Evolutionary conservation across 495 filamentous ascomycete genomes (phyloP).

Genomic region (Sordaria brevicollis): DNA sequence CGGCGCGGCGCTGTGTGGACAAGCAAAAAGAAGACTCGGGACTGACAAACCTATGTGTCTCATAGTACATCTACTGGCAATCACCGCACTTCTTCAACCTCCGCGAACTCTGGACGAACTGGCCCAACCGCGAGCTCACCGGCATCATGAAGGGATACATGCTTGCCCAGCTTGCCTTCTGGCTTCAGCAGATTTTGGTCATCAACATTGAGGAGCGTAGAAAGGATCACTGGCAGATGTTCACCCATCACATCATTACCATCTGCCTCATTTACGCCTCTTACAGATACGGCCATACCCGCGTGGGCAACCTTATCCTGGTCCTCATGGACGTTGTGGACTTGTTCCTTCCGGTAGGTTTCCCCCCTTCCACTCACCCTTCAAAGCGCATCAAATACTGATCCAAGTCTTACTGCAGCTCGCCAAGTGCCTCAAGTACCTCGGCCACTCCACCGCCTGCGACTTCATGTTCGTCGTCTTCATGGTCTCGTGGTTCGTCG

Average conservation of each 20-base stretch:
- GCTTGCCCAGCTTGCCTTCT: constrained; percentile 83
- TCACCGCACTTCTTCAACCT: constrained; percentile 74
- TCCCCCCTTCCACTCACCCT: background rate
- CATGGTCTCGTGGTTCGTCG: constrained; percentile 72
- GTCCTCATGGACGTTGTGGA: constrained; percentile 93
- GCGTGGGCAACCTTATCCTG: constrained; percentile 81
- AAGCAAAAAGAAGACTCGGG: background rate
- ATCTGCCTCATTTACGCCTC: constrained; percentile 65
- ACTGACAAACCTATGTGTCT: constrained; percentile 11
- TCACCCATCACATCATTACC: constrained; percentile 88
- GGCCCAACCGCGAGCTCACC: constrained; percentile 62
- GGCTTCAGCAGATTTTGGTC: constrained; percentile 87
- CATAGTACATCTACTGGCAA: constrained; percentile 68
- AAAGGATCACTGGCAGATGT: constrained; percentile 95
- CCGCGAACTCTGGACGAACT: constrained; percentile 68
- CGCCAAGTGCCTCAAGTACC: constrained; percentile 93
- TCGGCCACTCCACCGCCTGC: constrained; percentile 63
- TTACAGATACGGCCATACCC: constrained; percentile 75
- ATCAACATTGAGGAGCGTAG: constrained; percentile 88
- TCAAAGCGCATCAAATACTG: background rate
- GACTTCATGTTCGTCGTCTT: constrained; percentile 81
- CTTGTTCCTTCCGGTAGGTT: constrained; percentile 70
- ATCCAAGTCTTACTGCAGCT: constrained; percentile 35
- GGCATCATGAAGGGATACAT: constrained; percentile 84
- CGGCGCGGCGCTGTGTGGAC: background rate